Evolutionary conservation across 441 rosid species (phyloP).

Genomic region (Aquilaria agallochum): DNA sequence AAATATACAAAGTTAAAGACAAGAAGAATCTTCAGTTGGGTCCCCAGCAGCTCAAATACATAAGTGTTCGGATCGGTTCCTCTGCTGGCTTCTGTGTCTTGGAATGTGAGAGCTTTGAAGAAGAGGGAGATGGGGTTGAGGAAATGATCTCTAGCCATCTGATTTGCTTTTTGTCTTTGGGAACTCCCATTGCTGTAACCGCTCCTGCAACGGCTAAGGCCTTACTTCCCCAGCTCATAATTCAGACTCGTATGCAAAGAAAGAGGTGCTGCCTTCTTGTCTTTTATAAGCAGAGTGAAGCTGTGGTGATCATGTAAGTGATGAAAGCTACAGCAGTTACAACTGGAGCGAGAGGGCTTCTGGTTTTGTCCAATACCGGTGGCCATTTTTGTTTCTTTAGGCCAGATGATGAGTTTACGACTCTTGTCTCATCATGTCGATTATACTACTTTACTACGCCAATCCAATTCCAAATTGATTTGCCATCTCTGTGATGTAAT

Average conservation of each 20-base stretch:
- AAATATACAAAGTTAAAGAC: too few species aligned
- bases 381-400: background rate
- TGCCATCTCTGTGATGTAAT: too few species aligned
- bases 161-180: constrained; percentile 15
- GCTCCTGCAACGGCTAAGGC: constrained; percentile 20
- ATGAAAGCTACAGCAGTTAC: constrained; percentile 5
- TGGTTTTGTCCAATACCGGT: constrained; percentile 16
- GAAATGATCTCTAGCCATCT: constrained; percentile 10
- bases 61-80: constrained; percentile 24
- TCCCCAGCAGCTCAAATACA: constrained; percentile 36
- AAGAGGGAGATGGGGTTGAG: background rate
- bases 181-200: constrained; percentile 22
- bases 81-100: constrained; percentile 19
- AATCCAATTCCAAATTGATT: too few species aligned
- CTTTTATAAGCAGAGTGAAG: too few species aligned
- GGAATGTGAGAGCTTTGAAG: constrained; percentile 8
- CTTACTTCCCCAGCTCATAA: constrained; percentile 12
- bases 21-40: constrained; percentile 16
- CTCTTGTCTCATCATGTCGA: too few species aligned
- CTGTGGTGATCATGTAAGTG: background rate
- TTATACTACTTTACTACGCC: too few species aligned
- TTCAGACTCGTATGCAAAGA: background rate
- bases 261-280: background rate
- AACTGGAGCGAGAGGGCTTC: background rate
- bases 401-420: background rate